Conservation (phyloP, 2,329 filamentous ascomycete species). For the Fusarium duplospermum region DNA sequence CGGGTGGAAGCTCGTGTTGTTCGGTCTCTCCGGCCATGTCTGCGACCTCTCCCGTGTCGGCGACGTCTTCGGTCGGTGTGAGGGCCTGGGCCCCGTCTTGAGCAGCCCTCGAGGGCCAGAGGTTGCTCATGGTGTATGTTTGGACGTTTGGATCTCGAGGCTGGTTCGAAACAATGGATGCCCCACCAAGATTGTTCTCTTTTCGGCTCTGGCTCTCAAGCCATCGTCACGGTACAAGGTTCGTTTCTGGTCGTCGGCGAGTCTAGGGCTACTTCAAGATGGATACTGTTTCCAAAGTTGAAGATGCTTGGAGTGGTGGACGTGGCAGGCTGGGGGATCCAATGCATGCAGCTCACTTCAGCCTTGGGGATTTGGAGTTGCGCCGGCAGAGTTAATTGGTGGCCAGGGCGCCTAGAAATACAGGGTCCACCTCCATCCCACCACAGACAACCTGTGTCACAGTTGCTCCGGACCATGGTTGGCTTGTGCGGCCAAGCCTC, state of each 20-base stretch:
- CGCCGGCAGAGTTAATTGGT: constrained; percentile 39
- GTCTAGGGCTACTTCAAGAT: background rate
- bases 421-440: constrained; percentile 13
- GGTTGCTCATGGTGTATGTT: constrained; percentile 56
- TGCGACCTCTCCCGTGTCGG: constrained; percentile 55
- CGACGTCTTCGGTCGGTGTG: constrained; percentile 51
- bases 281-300: background rate
- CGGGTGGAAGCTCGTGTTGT: constrained; percentile 51
- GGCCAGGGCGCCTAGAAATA: constrained; percentile 19
- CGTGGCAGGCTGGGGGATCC: constrained; percentile 23
- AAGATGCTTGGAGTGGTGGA: constrained; percentile 21
- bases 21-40: constrained; percentile 50
- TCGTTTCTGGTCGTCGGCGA: constrained; percentile 9
- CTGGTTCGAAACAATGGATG: constrained; percentile 34
- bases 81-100: constrained; percentile 47
- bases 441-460: constrained; percentile 7
- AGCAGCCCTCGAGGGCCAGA: constrained; percentile 55
- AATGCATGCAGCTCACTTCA: constrained; percentile 14
- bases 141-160: constrained; percentile 22
- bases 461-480: constrained; percentile 1
- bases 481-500: constrained; percentile 6
- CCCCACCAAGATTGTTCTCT: constrained; percentile 39
- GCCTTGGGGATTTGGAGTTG: constrained; percentile 30
- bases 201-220: constrained; percentile 23
- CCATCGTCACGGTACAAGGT: constrained; percentile 21